phyloP scores from a whole-genome alignment of 352 stramenopile species.

The Blastocystis sp. region DNA sequence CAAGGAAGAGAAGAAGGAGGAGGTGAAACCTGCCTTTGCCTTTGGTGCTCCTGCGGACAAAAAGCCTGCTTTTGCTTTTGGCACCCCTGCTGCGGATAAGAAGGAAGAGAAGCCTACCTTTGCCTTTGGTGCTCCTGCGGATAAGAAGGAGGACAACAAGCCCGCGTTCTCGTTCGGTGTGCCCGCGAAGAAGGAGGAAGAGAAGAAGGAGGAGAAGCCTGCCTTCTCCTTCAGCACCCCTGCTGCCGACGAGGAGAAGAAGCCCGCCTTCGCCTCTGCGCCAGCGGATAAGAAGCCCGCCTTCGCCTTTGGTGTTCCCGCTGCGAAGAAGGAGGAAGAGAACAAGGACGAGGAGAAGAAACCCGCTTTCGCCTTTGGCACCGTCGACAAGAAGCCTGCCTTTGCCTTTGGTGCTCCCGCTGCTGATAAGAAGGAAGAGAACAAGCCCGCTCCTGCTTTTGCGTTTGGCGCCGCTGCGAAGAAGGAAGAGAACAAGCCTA shows the following conservation, averaged over 20 bases:
- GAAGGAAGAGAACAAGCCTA: background rate
- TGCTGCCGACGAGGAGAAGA: background rate
- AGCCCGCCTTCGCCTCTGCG: too few relatives aligned
- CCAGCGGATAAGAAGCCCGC: background rate
- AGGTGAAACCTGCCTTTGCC: background rate
- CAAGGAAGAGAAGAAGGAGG: background rate
- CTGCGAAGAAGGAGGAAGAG: background rate
- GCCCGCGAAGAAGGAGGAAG: background rate
- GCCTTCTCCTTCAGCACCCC: background rate
- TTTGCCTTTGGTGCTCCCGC: background rate
- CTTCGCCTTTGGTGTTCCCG: background rate
- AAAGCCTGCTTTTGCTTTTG: background rate
- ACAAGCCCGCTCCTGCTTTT: background rate
- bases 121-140: background rate
- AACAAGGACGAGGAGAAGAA: background rate
- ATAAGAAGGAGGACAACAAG: background rate
- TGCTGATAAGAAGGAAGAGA: background rate
- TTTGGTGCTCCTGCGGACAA: background rate
- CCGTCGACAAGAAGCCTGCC: background rate
- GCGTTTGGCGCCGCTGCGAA: conserved; percentile 1
- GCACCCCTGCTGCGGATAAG: background rate
- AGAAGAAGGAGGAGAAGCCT: background rate
- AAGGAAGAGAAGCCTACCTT: conserved; percentile 4
- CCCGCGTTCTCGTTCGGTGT: conserved; percentile 26
- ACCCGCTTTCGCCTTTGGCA: conserved; percentile 10